Conservation (phyloP, 805 yeast species). For the Maudiozyma serrabonitensis region DNA sequence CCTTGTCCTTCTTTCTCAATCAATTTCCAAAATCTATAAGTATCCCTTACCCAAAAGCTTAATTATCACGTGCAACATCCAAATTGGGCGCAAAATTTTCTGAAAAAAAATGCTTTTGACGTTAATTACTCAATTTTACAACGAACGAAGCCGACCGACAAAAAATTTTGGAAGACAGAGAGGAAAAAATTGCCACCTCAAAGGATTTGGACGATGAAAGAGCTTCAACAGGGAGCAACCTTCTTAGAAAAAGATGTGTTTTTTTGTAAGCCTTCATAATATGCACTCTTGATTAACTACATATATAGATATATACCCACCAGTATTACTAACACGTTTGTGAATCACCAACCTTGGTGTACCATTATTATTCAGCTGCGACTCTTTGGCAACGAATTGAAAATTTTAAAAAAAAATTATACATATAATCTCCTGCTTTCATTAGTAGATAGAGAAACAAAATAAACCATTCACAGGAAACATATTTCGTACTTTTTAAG, state of each 20-base stretch:
- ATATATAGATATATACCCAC: too few relatives aligned
- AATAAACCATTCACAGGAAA: not conserved
- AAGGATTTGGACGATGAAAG: not conserved
- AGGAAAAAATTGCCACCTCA: not conserved
- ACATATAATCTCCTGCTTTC: not conserved
- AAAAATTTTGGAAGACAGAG: not conserved
- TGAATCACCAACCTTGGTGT: constrained; percentile 1
- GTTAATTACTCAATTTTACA: too few relatives aligned
- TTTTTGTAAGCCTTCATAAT: too few relatives aligned
- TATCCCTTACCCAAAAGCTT: too few relatives aligned
- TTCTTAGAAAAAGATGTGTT: too few relatives aligned
- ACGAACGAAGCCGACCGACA: too few relatives aligned
- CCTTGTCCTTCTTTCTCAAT: too few relatives aligned
- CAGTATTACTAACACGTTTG: not conserved
- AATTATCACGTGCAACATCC: not conserved
- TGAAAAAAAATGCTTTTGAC: not conserved
- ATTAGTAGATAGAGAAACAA: not conserved
- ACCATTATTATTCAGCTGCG: not conserved
- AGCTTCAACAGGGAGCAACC: not conserved
- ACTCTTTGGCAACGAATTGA: not conserved
- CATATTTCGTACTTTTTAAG: too few relatives aligned
- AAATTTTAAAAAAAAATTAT: not conserved
- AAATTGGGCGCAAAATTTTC: not conserved
- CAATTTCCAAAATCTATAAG: too few relatives aligned
- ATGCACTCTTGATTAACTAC: too few relatives aligned